These are phyloP conservation scores for Durusdinium trenchii DNA, from an alignment of 73 alveolate species.

Conservation along the genomic window DNA sequence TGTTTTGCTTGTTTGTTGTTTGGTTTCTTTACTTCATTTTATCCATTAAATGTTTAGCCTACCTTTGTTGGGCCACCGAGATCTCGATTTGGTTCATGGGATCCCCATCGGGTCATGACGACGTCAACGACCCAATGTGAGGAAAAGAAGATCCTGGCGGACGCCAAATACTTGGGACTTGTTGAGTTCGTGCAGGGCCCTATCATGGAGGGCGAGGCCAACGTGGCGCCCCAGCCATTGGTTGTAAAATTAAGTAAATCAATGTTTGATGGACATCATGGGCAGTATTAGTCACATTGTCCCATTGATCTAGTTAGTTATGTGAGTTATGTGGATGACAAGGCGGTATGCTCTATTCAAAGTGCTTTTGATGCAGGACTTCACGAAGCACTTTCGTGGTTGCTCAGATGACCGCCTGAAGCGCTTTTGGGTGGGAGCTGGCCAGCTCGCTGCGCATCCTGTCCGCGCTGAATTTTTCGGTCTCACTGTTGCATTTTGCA, in stretches of 20 bases:
- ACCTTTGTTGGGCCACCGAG: no score
- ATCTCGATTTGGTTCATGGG: no score
- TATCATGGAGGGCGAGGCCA: constrained; percentile 64
- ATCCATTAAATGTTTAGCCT: background rate
- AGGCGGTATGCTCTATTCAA: background rate
- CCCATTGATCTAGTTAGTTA: no score
- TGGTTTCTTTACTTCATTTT: background rate
- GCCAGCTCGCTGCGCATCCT: constrained; percentile 51
- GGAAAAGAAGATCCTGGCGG: constrained; percentile 72
- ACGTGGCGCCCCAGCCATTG: background rate
- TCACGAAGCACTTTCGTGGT: background rate
- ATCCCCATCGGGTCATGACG: no score
- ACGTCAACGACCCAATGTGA: no score
- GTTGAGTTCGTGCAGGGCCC: constrained; percentile 87
- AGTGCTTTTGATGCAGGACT: constrained; percentile 3
- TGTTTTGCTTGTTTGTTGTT: no score
- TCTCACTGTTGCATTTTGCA: background rate
- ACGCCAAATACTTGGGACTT: constrained; percentile 61
- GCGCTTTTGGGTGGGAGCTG: constrained; percentile 68
- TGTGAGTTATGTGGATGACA: no score
- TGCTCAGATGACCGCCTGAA: background rate
- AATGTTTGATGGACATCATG: background rate
- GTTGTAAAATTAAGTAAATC: background rate
- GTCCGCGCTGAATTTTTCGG: background rate
- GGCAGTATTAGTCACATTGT: no score